Percentiles rank a stretch among this genome's conserved stretches.
These are phyloP conservation scores for Penicillium sp. DNA, from an alignment of 2,329 filamentous ascomycete species.

Conservation along the genomic window DNA sequence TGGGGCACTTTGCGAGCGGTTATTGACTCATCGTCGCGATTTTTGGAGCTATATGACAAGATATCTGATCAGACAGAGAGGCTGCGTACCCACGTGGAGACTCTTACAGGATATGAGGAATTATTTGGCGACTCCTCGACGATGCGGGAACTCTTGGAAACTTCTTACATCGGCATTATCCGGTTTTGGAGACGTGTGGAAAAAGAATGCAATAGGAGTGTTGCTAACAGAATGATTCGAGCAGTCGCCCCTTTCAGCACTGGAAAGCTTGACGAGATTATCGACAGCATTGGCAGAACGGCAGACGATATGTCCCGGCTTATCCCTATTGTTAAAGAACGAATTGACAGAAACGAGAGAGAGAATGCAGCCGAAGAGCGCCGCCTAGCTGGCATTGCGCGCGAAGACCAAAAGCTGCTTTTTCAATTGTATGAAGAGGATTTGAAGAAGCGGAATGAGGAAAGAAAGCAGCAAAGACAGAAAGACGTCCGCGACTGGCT, in stretches of 20 bases:
- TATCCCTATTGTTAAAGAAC: too few species aligned
- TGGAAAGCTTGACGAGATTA: background rate
- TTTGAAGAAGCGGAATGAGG: conserved; percentile 1
- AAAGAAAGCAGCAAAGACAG: conserved; percentile 5
- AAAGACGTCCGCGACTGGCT: conserved; percentile 4
- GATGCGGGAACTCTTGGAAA: background rate
- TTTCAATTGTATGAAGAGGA: conserved; percentile 3
- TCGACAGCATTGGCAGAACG: background rate
- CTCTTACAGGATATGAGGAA: conserved; percentile 7
- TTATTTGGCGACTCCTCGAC: background rate
- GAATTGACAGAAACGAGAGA: background rate
- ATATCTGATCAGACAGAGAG: background rate
- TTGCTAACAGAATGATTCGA: background rate
- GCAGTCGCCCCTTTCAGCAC: conserved; percentile 2
- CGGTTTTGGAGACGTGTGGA: conserved; percentile 5
- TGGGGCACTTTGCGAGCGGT: too few species aligned
- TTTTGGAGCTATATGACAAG: too few species aligned
- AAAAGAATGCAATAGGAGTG: background rate
- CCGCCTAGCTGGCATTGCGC: conserved; percentile 4
- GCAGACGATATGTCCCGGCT: conserved; percentile 1
- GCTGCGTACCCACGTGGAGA: background rate
- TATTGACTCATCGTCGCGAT: too few species aligned
- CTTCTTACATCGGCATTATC: background rate
- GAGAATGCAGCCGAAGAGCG: conserved; percentile 2
- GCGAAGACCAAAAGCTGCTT: background rate